phyloP scores from a whole-genome alignment of 768 basidiomycete genomes.

The Saitozyma podzolica region DNA sequence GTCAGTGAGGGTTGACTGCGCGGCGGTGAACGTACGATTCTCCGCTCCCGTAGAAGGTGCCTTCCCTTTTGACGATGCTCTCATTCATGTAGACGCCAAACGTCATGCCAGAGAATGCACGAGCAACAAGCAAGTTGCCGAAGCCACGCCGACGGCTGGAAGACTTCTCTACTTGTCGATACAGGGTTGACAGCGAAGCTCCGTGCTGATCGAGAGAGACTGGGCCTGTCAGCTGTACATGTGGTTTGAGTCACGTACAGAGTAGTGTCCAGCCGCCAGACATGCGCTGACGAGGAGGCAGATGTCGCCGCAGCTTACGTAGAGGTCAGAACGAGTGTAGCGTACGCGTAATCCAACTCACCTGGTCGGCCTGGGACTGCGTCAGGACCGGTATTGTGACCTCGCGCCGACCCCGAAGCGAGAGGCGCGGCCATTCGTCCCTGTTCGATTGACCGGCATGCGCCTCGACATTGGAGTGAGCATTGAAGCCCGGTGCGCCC shows the following conservation, averaged over 20 bases:
- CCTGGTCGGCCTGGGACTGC: constrained; percentile 28
- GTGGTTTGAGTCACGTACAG: constrained; percentile 29
- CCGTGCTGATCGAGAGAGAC: constrained; percentile 89
- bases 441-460: too few relatives aligned
- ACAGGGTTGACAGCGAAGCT: constrained; percentile 85
- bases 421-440: background rate
- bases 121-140: constrained; percentile 63
- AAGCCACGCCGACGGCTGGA: constrained; percentile 23
- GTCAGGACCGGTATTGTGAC: constrained; percentile 32
- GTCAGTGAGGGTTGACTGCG: background rate
- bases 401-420: constrained; percentile 32
- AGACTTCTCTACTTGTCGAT: constrained; percentile 54
- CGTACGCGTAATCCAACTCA: constrained; percentile 11
- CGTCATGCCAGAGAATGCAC: constrained; percentile 63
- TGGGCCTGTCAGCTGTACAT: constrained; percentile 4
- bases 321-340: background rate
- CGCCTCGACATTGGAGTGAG: too few relatives aligned
- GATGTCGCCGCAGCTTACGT: constrained; percentile 27
- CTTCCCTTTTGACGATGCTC: constrained; percentile 62
- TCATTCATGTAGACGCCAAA: constrained; percentile 88
- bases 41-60: constrained; percentile 81
- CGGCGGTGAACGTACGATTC: constrained; percentile 63
- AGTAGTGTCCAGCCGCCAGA: constrained; percentile 44
- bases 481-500: constrained; percentile 42
- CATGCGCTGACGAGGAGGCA: constrained; percentile 47